Percentiles rank a stretch among this genome's conserved stretches.
phyloP scores from a whole-genome alignment of 1,284 basidiomycete species.

The Lentinus polychrous region DNA sequence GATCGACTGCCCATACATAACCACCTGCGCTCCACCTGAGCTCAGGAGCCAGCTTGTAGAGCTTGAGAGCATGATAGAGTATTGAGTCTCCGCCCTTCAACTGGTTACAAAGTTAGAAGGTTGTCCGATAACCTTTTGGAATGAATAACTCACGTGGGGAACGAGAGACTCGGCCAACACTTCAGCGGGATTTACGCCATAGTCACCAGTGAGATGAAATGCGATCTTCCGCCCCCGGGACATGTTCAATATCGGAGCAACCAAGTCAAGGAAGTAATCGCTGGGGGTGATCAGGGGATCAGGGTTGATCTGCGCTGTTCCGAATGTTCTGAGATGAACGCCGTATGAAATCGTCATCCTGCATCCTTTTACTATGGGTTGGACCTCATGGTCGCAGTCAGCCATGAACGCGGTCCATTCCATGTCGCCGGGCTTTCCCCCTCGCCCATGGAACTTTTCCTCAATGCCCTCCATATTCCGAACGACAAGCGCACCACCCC shows the following conservation, averaged over 20 bases:
- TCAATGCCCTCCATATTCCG: slow-evolving; percentile 48
- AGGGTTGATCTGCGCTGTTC: slow-evolving; percentile 41
- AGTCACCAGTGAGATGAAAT: slow-evolving; percentile 64
- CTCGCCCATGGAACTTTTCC: slow-evolving; percentile 56
- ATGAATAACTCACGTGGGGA: slow-evolving; percentile 47
- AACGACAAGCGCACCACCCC: slow-evolving; percentile 58
- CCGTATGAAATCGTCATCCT: slow-evolving; percentile 64
- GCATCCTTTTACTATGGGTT: slow-evolving; percentile 63
- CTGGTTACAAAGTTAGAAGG: slow-evolving; percentile 28
- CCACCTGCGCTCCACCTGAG: slow-evolving; percentile 76
- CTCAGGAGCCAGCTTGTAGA: slow-evolving; percentile 67
- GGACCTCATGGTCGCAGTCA: slow-evolving; percentile 69
- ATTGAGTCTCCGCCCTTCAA: slow-evolving; percentile 71
- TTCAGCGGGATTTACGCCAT: slow-evolving; percentile 68
- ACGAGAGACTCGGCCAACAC: slow-evolving; percentile 62
- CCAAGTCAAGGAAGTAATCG: slow-evolving; percentile 62
- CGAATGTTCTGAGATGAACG: slow-evolving; percentile 62
- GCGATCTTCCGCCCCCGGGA: slow-evolving; percentile 63
- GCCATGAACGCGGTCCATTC: slow-evolving; percentile 71
- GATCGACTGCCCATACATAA: slow-evolving; percentile 71
- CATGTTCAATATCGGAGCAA: slow-evolving; percentile 63
- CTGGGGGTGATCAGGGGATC: slow-evolving; percentile 65
- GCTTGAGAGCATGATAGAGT: slow-evolving; percentile 67
- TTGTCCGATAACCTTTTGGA: not conserved
- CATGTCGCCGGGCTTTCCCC: slow-evolving; percentile 56